Percentiles rank a stretch among this genome's conserved stretches.
Conservation (phyloP, 78 protist species). For the Dictyostelium purpureum region DNA sequence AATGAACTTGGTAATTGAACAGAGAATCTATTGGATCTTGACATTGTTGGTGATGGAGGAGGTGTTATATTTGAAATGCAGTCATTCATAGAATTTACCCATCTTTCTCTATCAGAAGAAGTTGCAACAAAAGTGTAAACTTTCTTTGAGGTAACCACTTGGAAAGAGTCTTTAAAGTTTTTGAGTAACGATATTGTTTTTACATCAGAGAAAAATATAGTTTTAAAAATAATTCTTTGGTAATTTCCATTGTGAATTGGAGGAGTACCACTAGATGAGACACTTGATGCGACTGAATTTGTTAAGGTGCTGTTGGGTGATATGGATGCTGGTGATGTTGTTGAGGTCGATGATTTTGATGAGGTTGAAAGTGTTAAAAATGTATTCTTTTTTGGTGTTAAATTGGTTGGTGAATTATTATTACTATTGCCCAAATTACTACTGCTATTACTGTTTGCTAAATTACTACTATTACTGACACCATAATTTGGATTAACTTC, state of each 20-base stretch:
- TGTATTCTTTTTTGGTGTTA: constrained; percentile 8
- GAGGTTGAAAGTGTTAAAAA: not conserved
- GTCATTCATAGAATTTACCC: constrained; percentile 31
- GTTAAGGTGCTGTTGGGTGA: not conserved
- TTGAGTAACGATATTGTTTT: constrained; percentile 45
- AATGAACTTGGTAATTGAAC: not conserved
- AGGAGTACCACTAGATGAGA: not conserved
- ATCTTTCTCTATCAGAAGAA: constrained; percentile 51
- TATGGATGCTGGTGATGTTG: not conserved
- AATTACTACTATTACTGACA: not conserved
- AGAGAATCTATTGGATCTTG: not conserved
- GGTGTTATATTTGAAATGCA: constrained; percentile 5
- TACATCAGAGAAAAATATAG: constrained; percentile 46
- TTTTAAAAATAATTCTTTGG: constrained; percentile 32
- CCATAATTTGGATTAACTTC: constrained; percentile 2
- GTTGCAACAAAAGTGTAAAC: constrained; percentile 62
- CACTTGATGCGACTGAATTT: not conserved
- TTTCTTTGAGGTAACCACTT: constrained; percentile 59
- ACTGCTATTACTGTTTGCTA: not conserved
- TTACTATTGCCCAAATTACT: not conserved
- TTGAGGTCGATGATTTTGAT: not conserved
- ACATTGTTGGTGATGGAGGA: constrained; percentile 36
- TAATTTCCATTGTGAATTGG: not conserved
- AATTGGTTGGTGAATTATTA: not conserved
- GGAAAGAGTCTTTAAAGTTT: constrained; percentile 69